Conservation (phyloP, 2,329 filamentous ascomycete genomes). For the Verticillium klebahnii region DNA sequence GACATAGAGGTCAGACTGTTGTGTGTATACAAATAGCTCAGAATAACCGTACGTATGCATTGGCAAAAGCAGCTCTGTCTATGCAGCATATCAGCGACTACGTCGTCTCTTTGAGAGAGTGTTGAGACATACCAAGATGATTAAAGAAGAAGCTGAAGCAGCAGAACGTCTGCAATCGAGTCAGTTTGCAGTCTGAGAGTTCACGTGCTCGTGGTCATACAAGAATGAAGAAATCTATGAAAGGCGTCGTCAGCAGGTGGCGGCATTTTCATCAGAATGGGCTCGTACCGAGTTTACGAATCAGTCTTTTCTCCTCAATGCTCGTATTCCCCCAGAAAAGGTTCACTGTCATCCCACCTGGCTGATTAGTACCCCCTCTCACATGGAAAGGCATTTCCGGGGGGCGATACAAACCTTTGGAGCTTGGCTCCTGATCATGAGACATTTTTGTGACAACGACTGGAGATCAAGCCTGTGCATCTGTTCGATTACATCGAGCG, state of each 20-base stretch:
- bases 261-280: background rate
- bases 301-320: constrained; percentile 19
- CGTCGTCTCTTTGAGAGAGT: background rate
- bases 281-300: constrained; percentile 20
- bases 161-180: constrained; percentile 21
- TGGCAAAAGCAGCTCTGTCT: constrained; percentile 35
- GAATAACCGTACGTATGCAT: constrained; percentile 36
- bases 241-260: background rate
- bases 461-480: too few species aligned
- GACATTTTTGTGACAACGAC: too few species aligned
- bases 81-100: background rate
- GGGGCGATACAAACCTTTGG: too few species aligned
- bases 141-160: constrained; percentile 30
- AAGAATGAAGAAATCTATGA: constrained; percentile 24
- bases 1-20: background rate
- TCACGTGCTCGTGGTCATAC: constrained; percentile 8
- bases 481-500: too few species aligned
- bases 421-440: too few species aligned
- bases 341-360: background rate
- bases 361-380: too few species aligned
- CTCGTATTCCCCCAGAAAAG: constrained; percentile 1
- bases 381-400: too few species aligned
- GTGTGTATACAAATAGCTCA: too few species aligned
- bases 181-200: background rate
- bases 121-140: constrained; percentile 25